These are phyloP conservation scores for Xylaria sp. DNA, from an alignment of 2,329 filamentous ascomycete genomes.

Conservation along the genomic window DNA sequence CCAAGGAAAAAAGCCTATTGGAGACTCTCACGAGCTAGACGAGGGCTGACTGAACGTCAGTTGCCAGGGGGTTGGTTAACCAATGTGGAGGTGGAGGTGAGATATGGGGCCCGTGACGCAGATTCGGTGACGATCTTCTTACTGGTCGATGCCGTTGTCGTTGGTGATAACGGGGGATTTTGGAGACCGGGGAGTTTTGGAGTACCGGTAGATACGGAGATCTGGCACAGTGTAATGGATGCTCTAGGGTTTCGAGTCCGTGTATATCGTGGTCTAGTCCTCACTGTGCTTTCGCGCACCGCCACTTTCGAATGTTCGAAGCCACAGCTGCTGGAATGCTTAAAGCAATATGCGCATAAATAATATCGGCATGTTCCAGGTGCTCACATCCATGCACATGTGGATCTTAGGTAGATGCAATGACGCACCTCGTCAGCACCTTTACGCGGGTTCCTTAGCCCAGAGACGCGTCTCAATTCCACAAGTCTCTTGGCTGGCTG, in stretches of 20 bases:
- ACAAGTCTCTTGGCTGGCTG: background rate
- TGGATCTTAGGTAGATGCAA: background rate
- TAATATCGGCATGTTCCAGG: background rate
- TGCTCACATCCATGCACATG: no score
- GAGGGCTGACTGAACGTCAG: slow-evolving; percentile 12
- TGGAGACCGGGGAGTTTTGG: slow-evolving; percentile 10
- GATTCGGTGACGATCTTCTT: slow-evolving; percentile 20
- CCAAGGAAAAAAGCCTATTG: slow-evolving; percentile 1
- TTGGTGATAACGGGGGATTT: slow-evolving; percentile 13
- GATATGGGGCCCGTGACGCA: slow-evolving; percentile 21
- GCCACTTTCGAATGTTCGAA: background rate
- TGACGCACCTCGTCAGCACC: slow-evolving; percentile 9
- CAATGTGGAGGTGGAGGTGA: slow-evolving; percentile 5
- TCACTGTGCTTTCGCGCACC: slow-evolving; percentile 11
- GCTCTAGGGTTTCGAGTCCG: background rate
- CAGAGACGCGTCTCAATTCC: slow-evolving; percentile 15
- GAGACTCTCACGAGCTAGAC: background rate
- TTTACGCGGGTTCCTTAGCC: background rate
- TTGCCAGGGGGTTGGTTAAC: background rate
- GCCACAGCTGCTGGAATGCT: background rate
- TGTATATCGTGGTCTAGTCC: background rate
- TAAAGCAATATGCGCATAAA: background rate
- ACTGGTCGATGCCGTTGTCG: background rate
- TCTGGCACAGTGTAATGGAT: slow-evolving; percentile 10
- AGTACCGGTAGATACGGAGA: background rate